Evolutionary conservation across 108 stramenopile genomes (phyloP).

Genomic region (Cylindrotheca closterium): DNA sequence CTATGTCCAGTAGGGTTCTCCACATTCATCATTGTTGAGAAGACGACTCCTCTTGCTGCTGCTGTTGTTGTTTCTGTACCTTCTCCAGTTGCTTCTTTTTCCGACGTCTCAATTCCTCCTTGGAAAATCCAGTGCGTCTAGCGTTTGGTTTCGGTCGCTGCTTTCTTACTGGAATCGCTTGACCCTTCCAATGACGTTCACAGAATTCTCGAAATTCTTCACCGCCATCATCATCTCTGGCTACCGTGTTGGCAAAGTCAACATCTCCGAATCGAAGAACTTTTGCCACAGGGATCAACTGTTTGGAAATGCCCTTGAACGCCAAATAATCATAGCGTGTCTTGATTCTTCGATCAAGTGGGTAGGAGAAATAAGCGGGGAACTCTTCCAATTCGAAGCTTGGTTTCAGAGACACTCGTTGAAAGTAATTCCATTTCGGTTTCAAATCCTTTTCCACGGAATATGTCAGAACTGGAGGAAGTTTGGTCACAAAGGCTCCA

Average conservation of each 20-base stretch:
- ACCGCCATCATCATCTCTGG: slow-evolving; percentile 59
- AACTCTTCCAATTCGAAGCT: slow-evolving; percentile 65
- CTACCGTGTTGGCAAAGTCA: slow-evolving; percentile 70
- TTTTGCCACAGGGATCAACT: slow-evolving; percentile 55
- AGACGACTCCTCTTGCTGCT: no score
- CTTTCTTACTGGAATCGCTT: no score
- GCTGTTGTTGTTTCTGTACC: no score
- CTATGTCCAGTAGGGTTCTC: no score
- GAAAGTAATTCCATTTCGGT: slow-evolving; percentile 79
- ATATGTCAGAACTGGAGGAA: slow-evolving; percentile 78
- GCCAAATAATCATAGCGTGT: slow-evolving; percentile 68
- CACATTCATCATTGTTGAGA: no score
- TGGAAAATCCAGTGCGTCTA: no score
- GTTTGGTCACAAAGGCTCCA: slow-evolving; percentile 67
- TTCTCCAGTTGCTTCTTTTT: no score
- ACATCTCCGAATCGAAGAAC: slow-evolving; percentile 72
- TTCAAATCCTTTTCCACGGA: slow-evolving; percentile 65
- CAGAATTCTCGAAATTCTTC: slow-evolving; percentile 44
- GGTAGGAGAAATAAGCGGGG: slow-evolving; percentile 85
- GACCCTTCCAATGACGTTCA: no score
- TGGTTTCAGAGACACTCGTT: slow-evolving; percentile 52
- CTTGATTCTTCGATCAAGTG: slow-evolving; percentile 68
- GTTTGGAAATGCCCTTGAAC: slow-evolving; percentile 51
- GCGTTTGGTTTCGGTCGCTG: no score
- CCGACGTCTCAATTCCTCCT: no score